These are phyloP conservation scores for Hericium alpestre DNA, from an alignment of 768 basidiomycete genomes.

Conservation along the genomic window DNA sequence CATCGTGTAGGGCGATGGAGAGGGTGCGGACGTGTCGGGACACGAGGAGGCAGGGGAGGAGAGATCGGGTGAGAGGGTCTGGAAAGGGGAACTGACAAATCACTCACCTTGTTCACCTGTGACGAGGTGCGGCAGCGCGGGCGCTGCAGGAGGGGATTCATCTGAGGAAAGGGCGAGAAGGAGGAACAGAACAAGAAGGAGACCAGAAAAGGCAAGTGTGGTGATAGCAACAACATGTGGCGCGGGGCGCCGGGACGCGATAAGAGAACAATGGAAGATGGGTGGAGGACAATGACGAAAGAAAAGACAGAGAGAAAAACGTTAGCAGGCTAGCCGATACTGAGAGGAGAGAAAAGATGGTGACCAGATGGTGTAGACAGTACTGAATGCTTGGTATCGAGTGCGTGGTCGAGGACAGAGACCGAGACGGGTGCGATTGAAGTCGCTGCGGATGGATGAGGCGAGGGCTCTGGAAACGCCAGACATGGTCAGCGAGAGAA, in stretches of 20 bases:
- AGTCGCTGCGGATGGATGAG: no score
- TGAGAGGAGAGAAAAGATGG: constrained; percentile 19
- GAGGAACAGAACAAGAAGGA: background rate
- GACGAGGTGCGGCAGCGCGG: background rate
- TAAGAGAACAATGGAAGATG: no score
- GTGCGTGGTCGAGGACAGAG: no score
- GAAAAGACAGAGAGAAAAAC: constrained; percentile 10
- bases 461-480: no score
- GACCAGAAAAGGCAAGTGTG: background rate
- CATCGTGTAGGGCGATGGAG: background rate
- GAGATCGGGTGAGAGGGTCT: background rate
- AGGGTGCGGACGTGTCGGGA: background rate
- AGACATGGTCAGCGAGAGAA: no score
- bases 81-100: background rate
- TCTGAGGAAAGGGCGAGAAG: background rate
- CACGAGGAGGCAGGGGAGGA: background rate
- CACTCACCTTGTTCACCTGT: constrained; percentile 4
- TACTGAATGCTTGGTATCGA: background rate
- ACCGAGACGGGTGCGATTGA: no score
- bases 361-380: background rate
- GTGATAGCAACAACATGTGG: background rate
- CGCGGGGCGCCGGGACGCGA: background rate
- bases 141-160: background rate
- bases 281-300: constrained; percentile 12
- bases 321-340: constrained; percentile 5